A percentile compares a stretch with the other conserved stretches of the same genome.
phyloP scores from a whole-genome alignment of 129 eudicot species.

The Tagetes patula region DNA sequence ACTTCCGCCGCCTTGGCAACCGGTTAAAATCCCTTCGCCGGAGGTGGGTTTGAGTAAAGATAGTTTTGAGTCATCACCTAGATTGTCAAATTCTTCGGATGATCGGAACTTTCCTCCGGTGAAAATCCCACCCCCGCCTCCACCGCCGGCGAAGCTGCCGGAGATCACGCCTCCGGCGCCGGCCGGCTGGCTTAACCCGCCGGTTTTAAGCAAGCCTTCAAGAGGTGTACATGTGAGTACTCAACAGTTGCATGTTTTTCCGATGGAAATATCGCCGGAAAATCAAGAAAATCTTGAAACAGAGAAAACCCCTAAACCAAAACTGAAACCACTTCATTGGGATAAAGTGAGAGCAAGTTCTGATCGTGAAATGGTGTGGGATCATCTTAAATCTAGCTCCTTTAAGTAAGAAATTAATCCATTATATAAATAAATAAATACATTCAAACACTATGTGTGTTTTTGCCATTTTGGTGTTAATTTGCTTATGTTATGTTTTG shows the following conservation, averaged over 20 bases:
- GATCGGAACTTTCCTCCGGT: constrained; percentile 31
- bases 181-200: constrained; percentile 43
- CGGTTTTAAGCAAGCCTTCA: constrained; percentile 46
- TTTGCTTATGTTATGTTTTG: constrained; percentile 12
- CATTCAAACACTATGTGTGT: not conserved
- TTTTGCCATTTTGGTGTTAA: constrained; percentile 5
- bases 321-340: constrained; percentile 90
- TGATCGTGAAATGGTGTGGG: constrained; percentile 96
- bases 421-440: not conserved
- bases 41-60: constrained; percentile 44
- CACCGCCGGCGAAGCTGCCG: constrained; percentile 29
- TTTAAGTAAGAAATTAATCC: constrained; percentile 56
- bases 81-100: constrained; percentile 44
- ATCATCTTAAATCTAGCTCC: constrained; percentile 88
- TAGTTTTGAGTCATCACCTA: constrained; percentile 56
- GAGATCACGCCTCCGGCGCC: constrained; percentile 45
- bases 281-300: constrained; percentile 30
- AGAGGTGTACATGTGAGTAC: constrained; percentile 28
- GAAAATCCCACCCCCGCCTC: constrained; percentile 53
- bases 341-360: constrained; percentile 95
- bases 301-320: constrained; percentile 58
- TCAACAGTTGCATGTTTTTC: constrained; percentile 32
- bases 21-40: constrained; percentile 32
- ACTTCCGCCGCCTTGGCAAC: constrained; percentile 28
- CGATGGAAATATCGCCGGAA: constrained; percentile 42